These are phyloP conservation scores for Galeopsis tetrahit DNA, from an alignment of 257 asterid species.

Conservation along the genomic window DNA sequence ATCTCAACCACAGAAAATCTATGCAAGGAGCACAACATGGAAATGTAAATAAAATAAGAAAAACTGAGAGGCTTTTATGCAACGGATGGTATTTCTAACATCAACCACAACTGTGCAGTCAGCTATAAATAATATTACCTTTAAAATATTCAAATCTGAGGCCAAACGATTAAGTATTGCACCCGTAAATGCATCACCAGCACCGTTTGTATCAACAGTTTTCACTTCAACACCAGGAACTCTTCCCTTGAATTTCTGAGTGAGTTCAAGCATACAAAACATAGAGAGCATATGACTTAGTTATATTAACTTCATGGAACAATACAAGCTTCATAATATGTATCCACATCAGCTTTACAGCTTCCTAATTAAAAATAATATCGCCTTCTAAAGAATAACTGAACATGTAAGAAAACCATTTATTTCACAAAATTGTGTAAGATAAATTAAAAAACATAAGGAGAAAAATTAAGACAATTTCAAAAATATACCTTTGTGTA, in stretches of 20 bases:
- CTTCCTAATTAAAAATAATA: background rate
- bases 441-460: background rate
- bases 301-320: slow-evolving; percentile 10
- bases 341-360: background rate
- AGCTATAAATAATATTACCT: slow-evolving; percentile 45
- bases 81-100: background rate
- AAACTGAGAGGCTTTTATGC: background rate
- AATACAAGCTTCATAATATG: background rate
- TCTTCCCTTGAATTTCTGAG: slow-evolving; percentile 85
- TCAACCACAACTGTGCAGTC: background rate
- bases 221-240: slow-evolving; percentile 67
- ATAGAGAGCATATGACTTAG: background rate
- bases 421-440: background rate
- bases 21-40: background rate
- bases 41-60: background rate
- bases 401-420: background rate
- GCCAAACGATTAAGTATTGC: slow-evolving; percentile 71
- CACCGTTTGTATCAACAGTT: slow-evolving; percentile 86
- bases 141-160: slow-evolving; percentile 51
- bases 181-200: slow-evolving; percentile 94
- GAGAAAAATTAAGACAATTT: background rate
- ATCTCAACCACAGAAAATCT: no score
- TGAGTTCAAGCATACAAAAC: background rate
- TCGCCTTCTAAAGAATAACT: background rate
- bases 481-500: slow-evolving; percentile 71